Evolutionary conservation across 208 protist species (phyloP).

Genomic region (Vickermania ingenoplastis): DNA sequence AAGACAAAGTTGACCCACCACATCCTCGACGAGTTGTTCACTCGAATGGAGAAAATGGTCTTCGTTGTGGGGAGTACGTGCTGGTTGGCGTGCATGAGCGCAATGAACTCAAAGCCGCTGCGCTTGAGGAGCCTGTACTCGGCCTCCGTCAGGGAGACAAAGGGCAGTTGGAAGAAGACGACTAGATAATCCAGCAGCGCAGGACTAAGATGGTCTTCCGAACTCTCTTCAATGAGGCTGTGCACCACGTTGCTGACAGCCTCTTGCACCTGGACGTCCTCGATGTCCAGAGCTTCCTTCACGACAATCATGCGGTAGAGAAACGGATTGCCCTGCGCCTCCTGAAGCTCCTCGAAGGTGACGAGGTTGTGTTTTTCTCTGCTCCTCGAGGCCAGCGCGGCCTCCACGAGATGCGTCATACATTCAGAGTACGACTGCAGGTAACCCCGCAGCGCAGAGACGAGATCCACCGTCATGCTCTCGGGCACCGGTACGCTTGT

Average conservation of each 20-base stretch:
- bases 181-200: constrained; percentile 60
- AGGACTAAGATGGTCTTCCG: constrained; percentile 20
- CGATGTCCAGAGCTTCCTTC: constrained; percentile 30
- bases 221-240: constrained; percentile 22
- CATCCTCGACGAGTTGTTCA: constrained; percentile 32
- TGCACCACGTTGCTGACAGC: constrained; percentile 60
- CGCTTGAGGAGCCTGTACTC: constrained; percentile 52
- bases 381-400: constrained; percentile 51
- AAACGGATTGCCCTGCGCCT: constrained; percentile 49
- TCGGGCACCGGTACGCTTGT: constrained; percentile 19
- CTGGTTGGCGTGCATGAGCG: constrained; percentile 45
- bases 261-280: constrained; percentile 32
- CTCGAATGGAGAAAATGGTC: constrained; percentile 22
- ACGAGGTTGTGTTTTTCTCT: constrained; percentile 26
- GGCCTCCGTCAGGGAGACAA: constrained; percentile 38
- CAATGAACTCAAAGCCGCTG: constrained; percentile 77
- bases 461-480: constrained; percentile 51
- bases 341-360: constrained; percentile 44
- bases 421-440: constrained; percentile 50
- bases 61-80: constrained; percentile 46
- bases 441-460: constrained; percentile 56
- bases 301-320: constrained; percentile 62
- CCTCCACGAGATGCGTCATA: constrained; percentile 68
- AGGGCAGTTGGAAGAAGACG: constrained; percentile 46
- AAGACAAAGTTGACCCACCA: constrained; percentile 27